These are phyloP conservation scores for Periconia sp. DNA, from an alignment of 2,329 filamentous ascomycete genomes.

Conservation along the genomic window DNA sequence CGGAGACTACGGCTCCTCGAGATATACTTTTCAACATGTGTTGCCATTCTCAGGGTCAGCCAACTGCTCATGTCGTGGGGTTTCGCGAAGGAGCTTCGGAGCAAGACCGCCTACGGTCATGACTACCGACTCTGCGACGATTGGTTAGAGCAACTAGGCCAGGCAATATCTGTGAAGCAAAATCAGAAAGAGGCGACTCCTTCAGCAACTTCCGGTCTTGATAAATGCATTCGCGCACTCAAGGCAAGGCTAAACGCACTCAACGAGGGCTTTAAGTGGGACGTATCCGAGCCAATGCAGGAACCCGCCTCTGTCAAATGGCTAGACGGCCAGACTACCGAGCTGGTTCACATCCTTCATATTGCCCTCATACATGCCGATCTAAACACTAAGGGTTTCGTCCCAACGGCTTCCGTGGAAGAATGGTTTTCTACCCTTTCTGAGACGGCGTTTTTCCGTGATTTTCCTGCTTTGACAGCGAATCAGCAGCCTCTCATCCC, in stretches of 20 bases:
- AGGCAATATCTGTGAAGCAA: conserved; percentile 33
- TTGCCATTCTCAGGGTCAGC: conserved; percentile 53
- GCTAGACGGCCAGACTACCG: conserved; percentile 68
- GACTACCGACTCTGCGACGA: conserved; percentile 38
- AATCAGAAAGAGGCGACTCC: conserved; percentile 49
- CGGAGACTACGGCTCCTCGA: conserved; percentile 72
- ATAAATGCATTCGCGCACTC: conserved; percentile 55
- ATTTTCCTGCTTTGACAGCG: conserved; percentile 58
- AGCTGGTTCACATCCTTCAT: conserved; percentile 76
- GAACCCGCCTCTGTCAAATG: conserved; percentile 67
- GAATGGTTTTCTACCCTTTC: conserved; percentile 40
- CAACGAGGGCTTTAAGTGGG: conserved; percentile 53
- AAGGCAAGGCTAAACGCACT: conserved; percentile 57
- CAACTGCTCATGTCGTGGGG: conserved; percentile 45
- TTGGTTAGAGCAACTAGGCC: conserved; percentile 42
- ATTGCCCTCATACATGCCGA: conserved; percentile 75
- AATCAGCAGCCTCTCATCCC: conserved; percentile 57
- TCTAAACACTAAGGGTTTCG: conserved; percentile 46
- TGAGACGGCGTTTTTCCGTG: conserved; percentile 66
- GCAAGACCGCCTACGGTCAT: conserved; percentile 30
- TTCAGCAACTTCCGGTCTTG: conserved; percentile 26
- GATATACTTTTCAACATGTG: conserved; percentile 74
- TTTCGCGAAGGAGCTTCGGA: conserved; percentile 32
- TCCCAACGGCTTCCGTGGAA: conserved; percentile 37
- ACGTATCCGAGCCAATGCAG: conserved; percentile 55